These are phyloP conservation scores for Pseudophaeomoniella oleicola DNA, from an alignment of 2,329 filamentous ascomycete species.

Conservation along the genomic window DNA sequence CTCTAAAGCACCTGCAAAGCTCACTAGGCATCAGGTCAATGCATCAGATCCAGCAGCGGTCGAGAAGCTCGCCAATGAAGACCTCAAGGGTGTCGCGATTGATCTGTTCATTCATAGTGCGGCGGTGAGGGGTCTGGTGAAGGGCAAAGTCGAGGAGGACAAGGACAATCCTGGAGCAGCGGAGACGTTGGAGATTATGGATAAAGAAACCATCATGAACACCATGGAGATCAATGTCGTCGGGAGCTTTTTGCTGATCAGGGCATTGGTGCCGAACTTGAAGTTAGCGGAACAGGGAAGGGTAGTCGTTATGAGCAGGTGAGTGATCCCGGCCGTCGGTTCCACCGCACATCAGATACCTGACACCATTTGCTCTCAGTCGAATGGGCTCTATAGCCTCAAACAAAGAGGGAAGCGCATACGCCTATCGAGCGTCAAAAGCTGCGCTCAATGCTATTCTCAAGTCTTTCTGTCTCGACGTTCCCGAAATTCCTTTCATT, in stretches of 20 bases:
- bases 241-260: constrained; percentile 28
- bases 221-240: constrained; percentile 30
- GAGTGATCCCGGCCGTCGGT: constrained; percentile 10
- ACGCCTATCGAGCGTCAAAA: constrained; percentile 30
- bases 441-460: constrained; percentile 30
- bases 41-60: constrained; percentile 4
- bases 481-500: constrained; percentile 25
- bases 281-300: neutral
- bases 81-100: constrained; percentile 15
- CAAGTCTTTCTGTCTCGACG: constrained; percentile 27
- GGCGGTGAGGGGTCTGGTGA: constrained; percentile 24
- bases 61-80: neutral
- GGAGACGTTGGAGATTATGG: constrained; percentile 18
- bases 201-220: constrained; percentile 11
- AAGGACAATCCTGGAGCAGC: constrained; percentile 1
- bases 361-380: constrained; percentile 23
- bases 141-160: neutral
- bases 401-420: constrained; percentile 26
- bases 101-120: constrained; percentile 27
- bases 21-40: constrained; percentile 13
- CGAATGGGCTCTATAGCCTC: constrained; percentile 29
- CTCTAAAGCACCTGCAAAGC: constrained; percentile 3
- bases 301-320: neutral
- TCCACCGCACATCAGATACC: constrained; percentile 10
- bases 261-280: constrained; percentile 23